Percentiles rank a stretch among this genome's conserved stretches.
phyloP scores from a whole-genome alignment of 2,329 filamentous ascomycete genomes.

The Trichophyton benhamiae region DNA sequence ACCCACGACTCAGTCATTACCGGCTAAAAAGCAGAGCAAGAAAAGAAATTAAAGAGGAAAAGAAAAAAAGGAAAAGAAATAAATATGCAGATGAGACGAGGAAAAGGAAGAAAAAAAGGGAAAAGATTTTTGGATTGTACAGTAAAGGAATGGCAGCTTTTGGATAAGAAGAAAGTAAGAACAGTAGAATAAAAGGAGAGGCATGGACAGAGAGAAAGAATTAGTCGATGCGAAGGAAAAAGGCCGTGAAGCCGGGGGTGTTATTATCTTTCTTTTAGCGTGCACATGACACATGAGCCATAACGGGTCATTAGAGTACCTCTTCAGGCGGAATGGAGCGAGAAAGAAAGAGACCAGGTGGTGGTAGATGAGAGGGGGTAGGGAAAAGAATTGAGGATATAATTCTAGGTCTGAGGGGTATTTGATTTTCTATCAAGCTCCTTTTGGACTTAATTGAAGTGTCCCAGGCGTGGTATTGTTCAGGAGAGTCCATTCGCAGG shows the following conservation, averaged over 20 bases:
- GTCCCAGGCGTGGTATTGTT: background rate
- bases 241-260: background rate
- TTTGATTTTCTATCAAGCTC: background rate
- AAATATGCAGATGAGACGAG: background rate
- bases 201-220: background rate
- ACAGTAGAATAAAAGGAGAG: background rate
- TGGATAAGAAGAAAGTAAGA: background rate
- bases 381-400: background rate
- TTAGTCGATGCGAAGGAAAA: background rate
- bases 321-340: background rate
- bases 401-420: background rate
- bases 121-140: background rate
- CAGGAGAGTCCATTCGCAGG: background rate
- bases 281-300: constrained; percentile 1
- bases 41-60: background rate
- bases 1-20: constrained; percentile 1
- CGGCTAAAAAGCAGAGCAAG: background rate
- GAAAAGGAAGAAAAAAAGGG: background rate
- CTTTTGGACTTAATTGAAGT: background rate
- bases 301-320: constrained; percentile 2
- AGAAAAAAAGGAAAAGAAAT: background rate
- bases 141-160: background rate
- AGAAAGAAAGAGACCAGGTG: background rate
- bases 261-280: background rate
- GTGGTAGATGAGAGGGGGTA: no score